phyloP scores from a whole-genome alignment of 2,329 filamentous ascomycete species.

The Penicillium sp. region DNA sequence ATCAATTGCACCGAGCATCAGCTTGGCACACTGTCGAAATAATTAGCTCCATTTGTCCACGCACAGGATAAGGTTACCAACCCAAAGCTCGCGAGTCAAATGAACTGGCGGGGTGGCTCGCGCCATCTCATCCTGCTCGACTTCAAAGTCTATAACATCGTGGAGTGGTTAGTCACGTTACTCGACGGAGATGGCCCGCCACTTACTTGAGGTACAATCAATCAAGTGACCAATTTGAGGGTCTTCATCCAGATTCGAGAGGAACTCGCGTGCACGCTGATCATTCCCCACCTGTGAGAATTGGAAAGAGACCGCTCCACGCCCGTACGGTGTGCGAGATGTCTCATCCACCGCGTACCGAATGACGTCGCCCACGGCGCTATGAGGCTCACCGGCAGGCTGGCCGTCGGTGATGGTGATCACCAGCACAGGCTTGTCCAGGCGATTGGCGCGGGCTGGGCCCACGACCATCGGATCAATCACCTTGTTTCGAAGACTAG shows the following conservation, averaged over 20 bases:
- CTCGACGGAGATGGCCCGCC: too few relatives aligned
- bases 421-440: slow-evolving; percentile 59
- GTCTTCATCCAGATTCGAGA: slow-evolving; percentile 59
- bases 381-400: slow-evolving; percentile 56
- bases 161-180: slow-evolving; percentile 16
- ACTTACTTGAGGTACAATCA: slow-evolving; percentile 63
- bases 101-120: slow-evolving; percentile 56
- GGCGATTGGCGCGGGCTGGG: slow-evolving; percentile 47
- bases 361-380: slow-evolving; percentile 54
- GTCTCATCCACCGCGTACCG: slow-evolving; percentile 50
- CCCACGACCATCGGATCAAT: slow-evolving; percentile 55
- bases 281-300: slow-evolving; percentile 66
- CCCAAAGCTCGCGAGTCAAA: slow-evolving; percentile 60
- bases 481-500: slow-evolving; percentile 57
- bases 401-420: slow-evolving; percentile 63
- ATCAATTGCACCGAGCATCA: slow-evolving; percentile 63
- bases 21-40: slow-evolving; percentile 50
- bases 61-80: too few relatives aligned
- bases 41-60: too few relatives aligned
- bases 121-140: slow-evolving; percentile 62
- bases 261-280: slow-evolving; percentile 57
- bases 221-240: slow-evolving; percentile 56
- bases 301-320: slow-evolving; percentile 58
- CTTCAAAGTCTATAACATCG: slow-evolving; percentile 54
- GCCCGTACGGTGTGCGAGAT: slow-evolving; percentile 48